phyloP scores from a whole-genome alignment of 2,329 filamentous ascomycete genomes.

The Ceratocystis huliohia region DNA sequence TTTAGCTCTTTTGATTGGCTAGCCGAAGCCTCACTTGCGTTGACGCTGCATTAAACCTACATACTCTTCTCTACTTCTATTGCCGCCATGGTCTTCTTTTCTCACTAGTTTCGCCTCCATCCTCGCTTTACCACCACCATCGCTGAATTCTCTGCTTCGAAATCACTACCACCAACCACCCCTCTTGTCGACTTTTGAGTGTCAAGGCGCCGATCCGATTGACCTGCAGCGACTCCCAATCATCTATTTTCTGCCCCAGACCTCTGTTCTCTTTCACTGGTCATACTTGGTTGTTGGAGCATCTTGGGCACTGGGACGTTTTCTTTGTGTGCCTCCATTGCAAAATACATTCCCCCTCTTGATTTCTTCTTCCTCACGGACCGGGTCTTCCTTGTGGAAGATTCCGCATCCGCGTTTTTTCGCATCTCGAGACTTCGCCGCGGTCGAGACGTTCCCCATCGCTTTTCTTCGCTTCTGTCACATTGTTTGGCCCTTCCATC shows the following conservation, averaged over 20 bases:
- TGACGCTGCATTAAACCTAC: not conserved
- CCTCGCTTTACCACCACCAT: not conserved
- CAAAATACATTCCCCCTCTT: not conserved
- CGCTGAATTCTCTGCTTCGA: not conserved
- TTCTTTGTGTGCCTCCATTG: slow-evolving; percentile 4
- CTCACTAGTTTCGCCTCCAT: not conserved
- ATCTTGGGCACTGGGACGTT: not conserved
- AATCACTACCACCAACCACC: not conserved
- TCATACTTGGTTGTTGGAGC: not conserved
- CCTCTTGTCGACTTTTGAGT: not conserved
- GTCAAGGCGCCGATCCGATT: slow-evolving; percentile 16
- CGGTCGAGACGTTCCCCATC: not conserved
- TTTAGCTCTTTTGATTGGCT: slow-evolving; percentile 2
- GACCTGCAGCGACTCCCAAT: slow-evolving; percentile 11
- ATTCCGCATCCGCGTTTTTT: slow-evolving; percentile 17
- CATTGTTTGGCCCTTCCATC: not conserved
- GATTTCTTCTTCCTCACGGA: slow-evolving; percentile 2
- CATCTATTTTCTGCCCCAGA: not conserved
- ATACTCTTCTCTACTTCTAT: not conserved
- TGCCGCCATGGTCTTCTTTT: not conserved
- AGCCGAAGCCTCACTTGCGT: not conserved
- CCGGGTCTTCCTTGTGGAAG: slow-evolving; percentile 20
- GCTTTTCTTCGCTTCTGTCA: not conserved
- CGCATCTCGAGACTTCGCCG: not conserved
- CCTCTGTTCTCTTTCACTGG: not conserved